A percentile compares a stretch with the other conserved stretches of the same genome.
Evolutionary conservation across 2,329 filamentous ascomycete genomes (phyloP).

Genomic region (Orbilia blumenaviensis): DNA sequence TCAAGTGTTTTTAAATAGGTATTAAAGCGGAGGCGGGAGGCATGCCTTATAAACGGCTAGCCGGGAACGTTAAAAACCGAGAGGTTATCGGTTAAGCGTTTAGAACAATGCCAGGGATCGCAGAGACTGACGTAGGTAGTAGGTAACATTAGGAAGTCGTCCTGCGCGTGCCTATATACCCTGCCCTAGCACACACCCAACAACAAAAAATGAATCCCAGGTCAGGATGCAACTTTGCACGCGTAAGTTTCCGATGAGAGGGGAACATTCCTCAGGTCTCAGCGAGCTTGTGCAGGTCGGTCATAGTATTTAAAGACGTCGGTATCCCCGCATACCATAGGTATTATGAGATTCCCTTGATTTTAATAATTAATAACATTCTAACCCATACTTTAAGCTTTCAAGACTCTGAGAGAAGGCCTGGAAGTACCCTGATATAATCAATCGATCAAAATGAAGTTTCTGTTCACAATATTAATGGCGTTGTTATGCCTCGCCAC

Average conservation of each 20-base stretch:
- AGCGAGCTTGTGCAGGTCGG: too few species aligned
- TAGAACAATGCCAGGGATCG: constrained; percentile 7
- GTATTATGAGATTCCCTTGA: too few species aligned
- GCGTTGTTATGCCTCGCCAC: constrained; percentile 18
- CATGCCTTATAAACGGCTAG: constrained; percentile 15
- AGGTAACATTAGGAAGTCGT: constrained; percentile 30
- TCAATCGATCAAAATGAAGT: constrained; percentile 15
- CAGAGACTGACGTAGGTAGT: constrained; percentile 33
- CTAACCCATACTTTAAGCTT: too few species aligned
- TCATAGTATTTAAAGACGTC: too few species aligned
- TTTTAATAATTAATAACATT: not conserved
- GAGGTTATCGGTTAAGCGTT: constrained; percentile 4
- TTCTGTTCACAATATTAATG: not conserved
- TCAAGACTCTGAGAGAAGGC: too few species aligned
- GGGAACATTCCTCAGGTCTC: too few species aligned
- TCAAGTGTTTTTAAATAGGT: constrained; percentile 35
- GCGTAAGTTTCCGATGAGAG: not conserved
- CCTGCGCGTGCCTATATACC: not conserved
- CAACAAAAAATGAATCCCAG: not conserved
- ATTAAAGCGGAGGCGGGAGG: not conserved
- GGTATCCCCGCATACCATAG: too few species aligned
- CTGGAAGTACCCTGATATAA: too few species aligned
- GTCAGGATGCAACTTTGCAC: not conserved
- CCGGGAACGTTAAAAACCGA: not conserved
- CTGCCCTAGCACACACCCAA: not conserved